Percentiles rank a stretch among this genome's conserved stretches.
Conservation (phyloP, 2,329 filamentous ascomycete species). For the Trichoderma citrinoviride region DNA sequence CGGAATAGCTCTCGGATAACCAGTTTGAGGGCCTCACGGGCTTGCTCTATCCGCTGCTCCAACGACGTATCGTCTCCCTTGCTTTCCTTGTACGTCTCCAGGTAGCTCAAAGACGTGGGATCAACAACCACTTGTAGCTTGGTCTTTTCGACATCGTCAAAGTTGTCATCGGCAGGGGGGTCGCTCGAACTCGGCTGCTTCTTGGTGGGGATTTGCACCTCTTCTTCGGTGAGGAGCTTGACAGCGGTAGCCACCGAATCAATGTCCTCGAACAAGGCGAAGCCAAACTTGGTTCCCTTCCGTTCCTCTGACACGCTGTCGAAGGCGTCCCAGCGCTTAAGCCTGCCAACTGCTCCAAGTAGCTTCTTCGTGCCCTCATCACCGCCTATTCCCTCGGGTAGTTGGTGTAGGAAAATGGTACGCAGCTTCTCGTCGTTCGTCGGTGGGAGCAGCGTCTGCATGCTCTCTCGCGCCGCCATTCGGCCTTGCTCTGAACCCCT, state of each 20-base stretch:
- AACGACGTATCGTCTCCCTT: slow-evolving; percentile 61
- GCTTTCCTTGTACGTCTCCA: slow-evolving; percentile 74
- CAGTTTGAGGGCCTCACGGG: slow-evolving; percentile 64
- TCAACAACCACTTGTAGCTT: slow-evolving; percentile 75
- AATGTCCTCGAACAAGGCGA: slow-evolving; percentile 90
- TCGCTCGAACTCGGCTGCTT: slow-evolving; percentile 59
- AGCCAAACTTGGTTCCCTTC: slow-evolving; percentile 85
- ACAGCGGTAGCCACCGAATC: slow-evolving; percentile 83
- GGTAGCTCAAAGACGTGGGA: slow-evolving; percentile 75
- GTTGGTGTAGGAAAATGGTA: slow-evolving; percentile 85
- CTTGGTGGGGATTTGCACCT: slow-evolving; percentile 79
- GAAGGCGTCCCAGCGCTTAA: slow-evolving; percentile 82
- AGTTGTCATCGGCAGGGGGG: slow-evolving; percentile 42
- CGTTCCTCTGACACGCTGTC: slow-evolving; percentile 60
- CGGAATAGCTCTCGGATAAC: slow-evolving; percentile 71
- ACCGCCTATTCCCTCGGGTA: slow-evolving; percentile 73
- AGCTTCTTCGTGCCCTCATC: slow-evolving; percentile 79
- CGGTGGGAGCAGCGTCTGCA: slow-evolving; percentile 73
- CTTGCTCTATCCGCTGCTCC: slow-evolving; percentile 67
- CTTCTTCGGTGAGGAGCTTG: slow-evolving; percentile 77
- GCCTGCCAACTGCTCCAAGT: slow-evolving; percentile 69
- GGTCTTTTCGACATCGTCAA: slow-evolving; percentile 63
- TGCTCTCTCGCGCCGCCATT: slow-evolving; percentile 63
- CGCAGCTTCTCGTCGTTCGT: slow-evolving; percentile 87
- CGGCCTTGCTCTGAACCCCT: slow-evolving; percentile 65